Evolutionary conservation across 2,329 filamentous ascomycete species (phyloP), one percentile per base, ranked within the genome.

Genomic region (Delphinella strobiligena): DNA sequence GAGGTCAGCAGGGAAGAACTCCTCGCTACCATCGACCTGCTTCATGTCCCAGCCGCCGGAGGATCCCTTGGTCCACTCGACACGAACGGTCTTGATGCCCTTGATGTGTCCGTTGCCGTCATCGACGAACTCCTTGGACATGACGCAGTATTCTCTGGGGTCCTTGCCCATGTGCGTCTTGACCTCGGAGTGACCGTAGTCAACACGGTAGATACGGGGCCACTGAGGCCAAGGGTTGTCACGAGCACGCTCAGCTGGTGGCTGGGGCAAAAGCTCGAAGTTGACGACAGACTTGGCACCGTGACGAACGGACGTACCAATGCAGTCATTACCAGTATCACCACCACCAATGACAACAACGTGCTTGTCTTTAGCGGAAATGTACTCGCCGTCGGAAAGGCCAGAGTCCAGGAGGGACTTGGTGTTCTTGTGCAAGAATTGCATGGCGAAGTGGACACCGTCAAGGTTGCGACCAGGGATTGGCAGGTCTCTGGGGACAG

Each of bases 141-240:
- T 94, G 66, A 96, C 87, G 68, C 88, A 95, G 72, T 83, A 96
- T 67, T 95, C 89, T 52, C 89, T 86, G 43, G 89, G 89, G 55
- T 95, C 89, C 60, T 88, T 88, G 64, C 89, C 89, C 69, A 88
- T 89, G 69, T 95, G 88, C 51, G 89, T 87, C 62, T 89, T 87
- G 54, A 95, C 89, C 64, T 96, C 89, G 12, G 81, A 82, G 70
- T 96, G 89, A 41, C 89, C 89, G 56, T 96, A 96, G 65, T 96
- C 89, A n/a, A 95, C 84, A 52, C 89, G 87, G 74, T 94, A 95
- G 60, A 95, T 88, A 54, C 88, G 84, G 42, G 89, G 89, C 88
- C 89, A 96, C 66, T 95, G 89, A 8, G 89, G 89, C 89, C 89
- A 96, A 46, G 89, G 89, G 71, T 96, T 96, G 64, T 95, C 89